Percentiles rank a stretch among this genome's conserved stretches.
phyloP scores from a whole-genome alignment of 108 stramenopile species.

The Stephanodiscus triporus region DNA sequence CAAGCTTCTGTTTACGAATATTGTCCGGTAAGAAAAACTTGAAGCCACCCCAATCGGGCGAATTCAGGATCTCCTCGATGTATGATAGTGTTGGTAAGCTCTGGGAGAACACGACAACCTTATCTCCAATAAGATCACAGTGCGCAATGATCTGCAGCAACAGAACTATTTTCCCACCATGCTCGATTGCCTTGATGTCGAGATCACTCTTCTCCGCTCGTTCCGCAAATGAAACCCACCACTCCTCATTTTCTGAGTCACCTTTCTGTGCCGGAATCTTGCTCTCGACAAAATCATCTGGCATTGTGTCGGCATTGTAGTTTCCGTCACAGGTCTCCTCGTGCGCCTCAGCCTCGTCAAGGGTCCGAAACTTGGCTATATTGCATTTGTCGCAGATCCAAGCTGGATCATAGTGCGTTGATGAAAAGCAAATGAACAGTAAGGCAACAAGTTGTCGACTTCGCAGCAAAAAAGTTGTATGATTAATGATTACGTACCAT shows the following conservation, averaged over 20 bases:
- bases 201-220: constrained; percentile 44
- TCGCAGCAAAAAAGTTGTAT: neutral
- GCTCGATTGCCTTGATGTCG: constrained; percentile 43
- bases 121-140: constrained; percentile 57
- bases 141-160: constrained; percentile 70
- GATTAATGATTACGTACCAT: constrained; percentile 2
- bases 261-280: constrained; percentile 7
- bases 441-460: neutral
- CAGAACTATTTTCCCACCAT: constrained; percentile 68
- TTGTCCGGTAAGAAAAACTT: constrained; percentile 26
- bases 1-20: constrained; percentile 38
- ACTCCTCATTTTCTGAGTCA: constrained; percentile 22
- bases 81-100: constrained; percentile 70
- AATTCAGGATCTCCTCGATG: constrained; percentile 57
- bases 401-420: constrained; percentile 25
- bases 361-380: constrained; percentile 31
- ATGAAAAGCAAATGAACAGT: neutral
- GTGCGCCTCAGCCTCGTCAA: constrained; percentile 48
- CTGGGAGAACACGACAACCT: constrained; percentile 76
- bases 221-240: constrained; percentile 57
- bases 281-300: neutral
- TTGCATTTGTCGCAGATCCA: constrained; percentile 51
- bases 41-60: constrained; percentile 56
- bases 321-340: constrained; percentile 37
- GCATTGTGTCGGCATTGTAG: constrained; percentile 18